These are phyloP conservation scores for Aegilops umbellulata DNA, from an alignment of 176 grass and related monocot species.

Conservation along the genomic window DNA sequence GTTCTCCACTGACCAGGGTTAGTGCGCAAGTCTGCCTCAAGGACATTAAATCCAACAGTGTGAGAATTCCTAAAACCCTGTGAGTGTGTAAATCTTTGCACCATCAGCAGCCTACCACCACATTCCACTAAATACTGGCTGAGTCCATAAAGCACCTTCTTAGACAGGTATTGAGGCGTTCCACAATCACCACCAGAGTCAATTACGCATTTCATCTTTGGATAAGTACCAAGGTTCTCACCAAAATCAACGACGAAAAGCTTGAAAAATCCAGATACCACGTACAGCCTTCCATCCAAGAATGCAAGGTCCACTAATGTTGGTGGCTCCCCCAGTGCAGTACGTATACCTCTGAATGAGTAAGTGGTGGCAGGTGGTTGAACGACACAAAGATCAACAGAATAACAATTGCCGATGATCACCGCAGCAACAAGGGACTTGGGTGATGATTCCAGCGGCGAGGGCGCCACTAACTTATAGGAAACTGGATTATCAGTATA, in stretches of 20 bases:
- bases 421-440: too few relatives aligned
- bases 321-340: too few relatives aligned
- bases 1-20: background rate
- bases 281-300: background rate
- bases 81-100: background rate
- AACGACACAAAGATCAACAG: too few relatives aligned
- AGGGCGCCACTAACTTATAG: too few relatives aligned
- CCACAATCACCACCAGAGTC: background rate
- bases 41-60: background rate
- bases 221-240: background rate
- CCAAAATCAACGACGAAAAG: background rate
- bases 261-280: background rate
- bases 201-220: background rate
- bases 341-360: too few relatives aligned
- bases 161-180: background rate
- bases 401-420: too few relatives aligned
- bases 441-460: too few relatives aligned
- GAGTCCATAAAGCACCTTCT: background rate
- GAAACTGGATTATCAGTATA: too few relatives aligned
- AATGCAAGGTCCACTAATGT: background rate
- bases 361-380: too few relatives aligned
- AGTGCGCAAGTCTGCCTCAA: background rate
- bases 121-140: background rate
- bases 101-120: background rate
- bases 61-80: background rate